Evolutionary conservation across 305 asterid species (phyloP).

Genomic region (Solanum hybrid): DNA sequence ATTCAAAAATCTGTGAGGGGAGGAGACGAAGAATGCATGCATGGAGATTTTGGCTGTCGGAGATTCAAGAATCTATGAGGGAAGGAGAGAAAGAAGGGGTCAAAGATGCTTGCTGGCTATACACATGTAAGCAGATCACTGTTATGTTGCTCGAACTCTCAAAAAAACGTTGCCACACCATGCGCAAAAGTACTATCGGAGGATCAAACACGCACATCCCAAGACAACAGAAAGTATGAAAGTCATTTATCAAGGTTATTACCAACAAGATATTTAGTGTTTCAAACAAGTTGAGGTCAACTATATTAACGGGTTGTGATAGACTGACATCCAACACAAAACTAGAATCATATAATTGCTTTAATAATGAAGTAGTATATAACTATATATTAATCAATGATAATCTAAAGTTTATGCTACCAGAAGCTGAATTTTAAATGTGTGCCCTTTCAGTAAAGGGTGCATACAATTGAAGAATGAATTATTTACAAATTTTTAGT

Average conservation of each 20-base stretch:
- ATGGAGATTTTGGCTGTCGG: neutral
- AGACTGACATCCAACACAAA: neutral
- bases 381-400: neutral
- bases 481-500: neutral
- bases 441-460: neutral
- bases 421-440: neutral
- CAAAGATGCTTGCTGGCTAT: neutral
- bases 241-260: neutral
- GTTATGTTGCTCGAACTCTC: neutral
- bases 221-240: neutral
- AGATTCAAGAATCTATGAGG: neutral
- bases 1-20: neutral
- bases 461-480: conserved; percentile 2
- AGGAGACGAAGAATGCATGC: neutral
- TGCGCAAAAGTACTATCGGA: neutral
- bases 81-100: neutral
- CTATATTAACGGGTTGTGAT: neutral
- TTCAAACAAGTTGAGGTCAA: neutral
- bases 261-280: neutral
- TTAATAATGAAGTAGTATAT: neutral
- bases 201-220: neutral
- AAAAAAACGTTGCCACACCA: neutral
- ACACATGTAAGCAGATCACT: neutral
- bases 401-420: neutral
- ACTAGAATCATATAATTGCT: neutral